phyloP scores from a whole-genome alignment of 108 stramenopile genomes.

The Skeletonema costatum region DNA sequence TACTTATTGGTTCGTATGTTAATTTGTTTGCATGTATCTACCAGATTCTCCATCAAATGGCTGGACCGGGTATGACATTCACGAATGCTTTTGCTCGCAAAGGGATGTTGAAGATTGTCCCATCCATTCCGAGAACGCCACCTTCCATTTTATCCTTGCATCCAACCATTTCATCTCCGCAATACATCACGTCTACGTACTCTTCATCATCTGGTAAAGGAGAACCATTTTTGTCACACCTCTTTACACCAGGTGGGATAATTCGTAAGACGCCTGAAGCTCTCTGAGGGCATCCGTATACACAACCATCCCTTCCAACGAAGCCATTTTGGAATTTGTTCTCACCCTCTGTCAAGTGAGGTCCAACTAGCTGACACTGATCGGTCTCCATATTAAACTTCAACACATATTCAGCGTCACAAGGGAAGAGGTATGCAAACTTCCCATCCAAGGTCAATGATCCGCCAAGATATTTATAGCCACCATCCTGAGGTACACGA shows the following conservation, averaged over 20 bases:
- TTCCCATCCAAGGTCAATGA: constrained; percentile 52
- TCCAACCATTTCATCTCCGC: constrained; percentile 59
- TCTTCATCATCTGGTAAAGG: constrained; percentile 38
- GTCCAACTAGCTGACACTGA: constrained; percentile 56
- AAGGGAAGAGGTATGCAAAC: constrained; percentile 67
- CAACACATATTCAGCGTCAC: constrained; percentile 58
- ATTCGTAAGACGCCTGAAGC: constrained; percentile 61
- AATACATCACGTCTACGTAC: constrained; percentile 62
- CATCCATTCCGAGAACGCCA: constrained; percentile 69
- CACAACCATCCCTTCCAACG: constrained; percentile 58
- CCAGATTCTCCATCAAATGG: not conserved
- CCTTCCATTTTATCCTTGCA: constrained; percentile 79
- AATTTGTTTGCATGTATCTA: not conserved
- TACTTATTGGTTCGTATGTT: no score
- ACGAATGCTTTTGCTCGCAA: constrained; percentile 59
- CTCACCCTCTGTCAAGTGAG: constrained; percentile 61
- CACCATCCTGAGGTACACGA: constrained; percentile 66
- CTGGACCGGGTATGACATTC: constrained; percentile 51
- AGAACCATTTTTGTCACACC: constrained; percentile 19
- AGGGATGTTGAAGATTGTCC: constrained; percentile 70
- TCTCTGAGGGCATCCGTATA: constrained; percentile 74
- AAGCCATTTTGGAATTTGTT: constrained; percentile 81
- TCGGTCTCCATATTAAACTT: constrained; percentile 56
- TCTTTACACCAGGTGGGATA: constrained; percentile 41
- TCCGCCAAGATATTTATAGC: constrained; percentile 77